Conservation (phyloP, 176 grass and related monocot genomes). For the Oropetium thomaeum region DNA sequence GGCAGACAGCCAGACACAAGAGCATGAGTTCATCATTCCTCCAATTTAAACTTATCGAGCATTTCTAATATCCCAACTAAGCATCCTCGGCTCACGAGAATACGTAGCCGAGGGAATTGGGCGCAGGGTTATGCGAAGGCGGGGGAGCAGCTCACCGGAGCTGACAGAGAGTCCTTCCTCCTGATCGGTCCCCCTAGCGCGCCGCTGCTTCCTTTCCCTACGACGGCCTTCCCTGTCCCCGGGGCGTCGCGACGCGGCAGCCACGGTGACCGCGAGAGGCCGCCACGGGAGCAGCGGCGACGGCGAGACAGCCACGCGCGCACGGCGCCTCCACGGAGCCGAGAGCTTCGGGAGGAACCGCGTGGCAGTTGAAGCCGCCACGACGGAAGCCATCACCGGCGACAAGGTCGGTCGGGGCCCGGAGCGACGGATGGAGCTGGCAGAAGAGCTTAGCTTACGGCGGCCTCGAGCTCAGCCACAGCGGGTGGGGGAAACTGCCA, state of each 20-base stretch:
- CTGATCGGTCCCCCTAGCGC: constrained; percentile 32
- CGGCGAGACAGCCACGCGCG: neutral
- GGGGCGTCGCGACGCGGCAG: constrained; percentile 36
- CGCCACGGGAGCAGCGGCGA: constrained; percentile 16
- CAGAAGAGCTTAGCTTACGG: neutral
- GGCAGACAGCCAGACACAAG: neutral
- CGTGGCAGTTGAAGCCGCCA: constrained; percentile 14
- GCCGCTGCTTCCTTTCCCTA: neutral
- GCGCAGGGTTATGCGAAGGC: neutral
- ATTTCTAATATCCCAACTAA: neutral
- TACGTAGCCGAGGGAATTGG: neutral
- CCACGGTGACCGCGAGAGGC: constrained; percentile 33
- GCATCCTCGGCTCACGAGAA: neutral
- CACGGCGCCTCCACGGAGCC: neutral
- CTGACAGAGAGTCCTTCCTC: constrained; percentile 42
- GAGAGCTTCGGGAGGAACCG: constrained; percentile 7
- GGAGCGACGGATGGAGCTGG: neutral
- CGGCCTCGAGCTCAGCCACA: constrained; percentile 37
- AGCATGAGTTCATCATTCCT: neutral
- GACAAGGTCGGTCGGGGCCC: constrained; percentile 13
- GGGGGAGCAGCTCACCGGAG: constrained; percentile 34
- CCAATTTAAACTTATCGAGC: neutral
- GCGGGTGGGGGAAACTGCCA: neutral
- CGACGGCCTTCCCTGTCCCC: neutral
- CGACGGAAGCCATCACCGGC: constrained; percentile 41